These are phyloP conservation scores for Trichoderma asperelloides DNA, from an alignment of 495 filamentous ascomycete species.

Conservation along the genomic window DNA sequence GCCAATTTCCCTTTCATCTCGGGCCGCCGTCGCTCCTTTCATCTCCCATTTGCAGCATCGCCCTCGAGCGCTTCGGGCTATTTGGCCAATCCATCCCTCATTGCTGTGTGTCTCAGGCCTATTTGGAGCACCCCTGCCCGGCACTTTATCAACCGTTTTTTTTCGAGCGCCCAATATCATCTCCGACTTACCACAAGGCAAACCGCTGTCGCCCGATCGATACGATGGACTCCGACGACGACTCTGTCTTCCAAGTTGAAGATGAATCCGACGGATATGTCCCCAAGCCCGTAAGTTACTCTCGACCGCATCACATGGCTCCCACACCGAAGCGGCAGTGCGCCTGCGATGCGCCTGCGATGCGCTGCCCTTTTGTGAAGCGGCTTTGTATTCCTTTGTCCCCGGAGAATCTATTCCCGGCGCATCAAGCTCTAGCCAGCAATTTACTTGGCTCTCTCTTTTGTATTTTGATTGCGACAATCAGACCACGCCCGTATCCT, in stretches of 20 bases:
- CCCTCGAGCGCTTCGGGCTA: background rate
- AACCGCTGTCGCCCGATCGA: background rate
- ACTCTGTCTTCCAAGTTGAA: constrained; percentile 49
- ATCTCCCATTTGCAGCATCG: background rate
- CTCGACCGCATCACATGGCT: background rate
- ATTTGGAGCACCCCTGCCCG: background rate
- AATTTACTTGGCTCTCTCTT: too few relatives aligned
- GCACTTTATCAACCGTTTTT: constrained; percentile 1
- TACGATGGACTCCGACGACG: constrained; percentile 45
- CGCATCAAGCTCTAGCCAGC: background rate
- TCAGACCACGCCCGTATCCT: too few relatives aligned
- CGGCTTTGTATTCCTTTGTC: background rate
- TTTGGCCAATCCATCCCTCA: background rate
- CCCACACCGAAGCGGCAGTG: background rate
- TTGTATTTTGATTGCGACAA: too few relatives aligned
- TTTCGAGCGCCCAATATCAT: background rate
- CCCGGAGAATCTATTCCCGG: background rate
- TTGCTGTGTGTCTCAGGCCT: background rate
- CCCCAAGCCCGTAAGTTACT: constrained; percentile 8
- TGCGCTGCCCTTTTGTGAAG: background rate
- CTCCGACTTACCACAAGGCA: background rate
- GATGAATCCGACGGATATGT: constrained; percentile 35
- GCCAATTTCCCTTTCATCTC: background rate
- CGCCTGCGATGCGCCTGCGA: background rate
- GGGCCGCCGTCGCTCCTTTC: background rate